A percentile compares a stretch with the other conserved stretches of the same genome.
These are phyloP conservation scores for Coemansia sp. DNA, from an alignment of 192 early-diverging fungal genomes.

Conservation along the genomic window DNA sequence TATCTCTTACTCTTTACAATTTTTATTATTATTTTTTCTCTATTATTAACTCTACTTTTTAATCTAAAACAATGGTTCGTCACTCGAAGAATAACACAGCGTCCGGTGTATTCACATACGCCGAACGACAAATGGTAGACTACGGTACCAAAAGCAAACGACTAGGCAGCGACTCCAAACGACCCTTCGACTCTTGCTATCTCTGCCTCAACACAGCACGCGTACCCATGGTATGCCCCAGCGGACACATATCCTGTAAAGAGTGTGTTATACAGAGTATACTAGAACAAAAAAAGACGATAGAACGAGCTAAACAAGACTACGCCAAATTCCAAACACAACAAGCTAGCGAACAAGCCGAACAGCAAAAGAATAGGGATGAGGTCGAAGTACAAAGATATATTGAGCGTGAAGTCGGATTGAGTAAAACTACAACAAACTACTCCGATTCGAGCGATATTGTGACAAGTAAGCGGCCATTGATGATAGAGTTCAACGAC, in stretches of 20 bases:
- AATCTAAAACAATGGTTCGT: conserved; percentile 60
- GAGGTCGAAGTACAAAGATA: conserved; percentile 2
- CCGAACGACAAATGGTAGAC: conserved; percentile 79
- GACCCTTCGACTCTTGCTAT: conserved; percentile 84
- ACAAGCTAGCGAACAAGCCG: conserved; percentile 17
- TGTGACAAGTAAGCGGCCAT: not conserved
- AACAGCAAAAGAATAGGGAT: not conserved
- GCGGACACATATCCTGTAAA: conserved; percentile 82
- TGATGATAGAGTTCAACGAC: not conserved
- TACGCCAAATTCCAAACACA: conserved; percentile 50
- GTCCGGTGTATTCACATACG: conserved; percentile 86
- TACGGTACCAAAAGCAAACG: conserved; percentile 87
- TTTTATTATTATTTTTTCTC: not conserved
- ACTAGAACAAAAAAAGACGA: conserved; percentile 79
- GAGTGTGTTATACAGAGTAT: conserved; percentile 88
- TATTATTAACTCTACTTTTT: no score
- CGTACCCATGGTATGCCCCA: conserved; percentile 21
- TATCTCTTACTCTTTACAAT: not conserved
- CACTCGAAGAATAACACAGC: conserved; percentile 96
- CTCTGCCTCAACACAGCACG: conserved; percentile 65
- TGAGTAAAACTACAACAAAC: not conserved
- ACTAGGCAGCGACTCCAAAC: conserved; percentile 79
- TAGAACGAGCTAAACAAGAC: conserved; percentile 54
- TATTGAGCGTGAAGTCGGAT: conserved; percentile 26
- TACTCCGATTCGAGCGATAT: not conserved